phyloP scores from a whole-genome alignment of 257 asterid species.

The Euphrasia confusa region DNA sequence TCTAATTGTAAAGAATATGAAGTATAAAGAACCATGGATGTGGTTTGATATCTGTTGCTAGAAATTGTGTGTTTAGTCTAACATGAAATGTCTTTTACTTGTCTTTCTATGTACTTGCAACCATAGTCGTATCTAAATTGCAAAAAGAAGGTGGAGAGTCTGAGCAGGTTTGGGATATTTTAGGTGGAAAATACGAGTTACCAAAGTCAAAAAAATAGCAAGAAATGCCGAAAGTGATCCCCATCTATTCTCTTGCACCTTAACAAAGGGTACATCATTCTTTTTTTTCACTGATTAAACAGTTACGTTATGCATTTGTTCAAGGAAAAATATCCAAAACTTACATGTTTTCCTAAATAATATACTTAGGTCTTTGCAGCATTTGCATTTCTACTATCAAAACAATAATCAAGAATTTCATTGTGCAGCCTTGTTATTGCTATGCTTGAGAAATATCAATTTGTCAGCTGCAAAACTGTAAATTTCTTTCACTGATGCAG shows the following conservation, averaged over 20 bases:
- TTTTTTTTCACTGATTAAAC: too few species aligned
- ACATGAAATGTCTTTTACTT: constrained; percentile 1
- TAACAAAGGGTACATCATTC: constrained; percentile 29
- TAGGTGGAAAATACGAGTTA: constrained; percentile 60
- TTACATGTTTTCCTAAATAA: neutral
- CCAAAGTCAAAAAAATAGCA: too few species aligned
- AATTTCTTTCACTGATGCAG: constrained; percentile 42
- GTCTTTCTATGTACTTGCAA: constrained; percentile 38
- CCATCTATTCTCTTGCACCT: constrained; percentile 78
- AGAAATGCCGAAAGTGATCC: constrained; percentile 83
- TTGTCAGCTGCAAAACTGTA: constrained; percentile 22
- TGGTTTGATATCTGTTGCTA: neutral
- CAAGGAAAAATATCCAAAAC: too few species aligned
- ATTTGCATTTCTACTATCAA: neutral
- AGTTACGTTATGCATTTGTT: too few species aligned
- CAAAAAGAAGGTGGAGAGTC: constrained; percentile 94
- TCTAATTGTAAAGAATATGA: neutral
- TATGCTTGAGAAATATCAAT: constrained; percentile 18
- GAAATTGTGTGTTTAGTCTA: neutral
- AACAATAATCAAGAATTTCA: too few species aligned
- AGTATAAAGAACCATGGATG: too few species aligned
- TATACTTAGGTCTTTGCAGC: neutral
- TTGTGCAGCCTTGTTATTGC: neutral
- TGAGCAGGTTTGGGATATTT: constrained; percentile 90
- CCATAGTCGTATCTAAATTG: constrained; percentile 72